These are phyloP conservation scores for Zalerion maritima DNA, from an alignment of 495 filamentous ascomycete genomes.

Conservation along the genomic window DNA sequence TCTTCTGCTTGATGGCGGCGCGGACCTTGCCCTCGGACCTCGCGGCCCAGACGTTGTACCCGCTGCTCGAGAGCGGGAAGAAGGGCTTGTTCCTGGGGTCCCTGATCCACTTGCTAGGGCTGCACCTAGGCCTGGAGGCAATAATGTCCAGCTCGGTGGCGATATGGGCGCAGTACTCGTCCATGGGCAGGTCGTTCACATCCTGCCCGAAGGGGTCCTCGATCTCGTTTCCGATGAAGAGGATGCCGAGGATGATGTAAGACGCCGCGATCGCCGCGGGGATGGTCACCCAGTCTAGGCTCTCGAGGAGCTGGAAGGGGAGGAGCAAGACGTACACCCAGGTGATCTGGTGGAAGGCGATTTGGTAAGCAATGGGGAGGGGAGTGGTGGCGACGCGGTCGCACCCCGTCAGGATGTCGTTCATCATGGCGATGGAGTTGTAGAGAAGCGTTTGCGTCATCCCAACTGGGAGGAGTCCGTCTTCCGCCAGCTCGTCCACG, in stretches of 20 bases:
- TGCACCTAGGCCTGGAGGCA: conserved; percentile 40
- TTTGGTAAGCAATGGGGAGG: conserved; percentile 70
- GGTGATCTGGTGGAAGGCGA: conserved; percentile 74
- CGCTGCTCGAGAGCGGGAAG: conserved; percentile 47
- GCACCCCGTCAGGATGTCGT: conserved; percentile 58
- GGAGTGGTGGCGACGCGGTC: conserved; percentile 79
- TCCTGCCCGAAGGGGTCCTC: conserved; percentile 83
- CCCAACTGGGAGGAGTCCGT: conserved; percentile 37
- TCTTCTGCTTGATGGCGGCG: conserved; percentile 23
- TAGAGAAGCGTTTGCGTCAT: conserved; percentile 37
- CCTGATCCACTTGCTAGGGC: conserved; percentile 41
- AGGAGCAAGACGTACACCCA: conserved; percentile 75
- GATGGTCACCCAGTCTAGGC: conserved; percentile 63
- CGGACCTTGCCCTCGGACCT: conserved; percentile 35
- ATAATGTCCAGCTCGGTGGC: conserved; percentile 61
- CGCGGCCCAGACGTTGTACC: conserved; percentile 45
- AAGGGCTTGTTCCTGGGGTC: conserved; percentile 47
- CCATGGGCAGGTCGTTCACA: conserved; percentile 74
- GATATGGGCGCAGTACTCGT: conserved; percentile 60
- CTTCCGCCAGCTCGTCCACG: conserved; percentile 37
- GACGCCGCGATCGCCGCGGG: conserved; percentile 64
- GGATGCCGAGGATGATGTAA: conserved; percentile 84
- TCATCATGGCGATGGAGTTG: conserved; percentile 42
- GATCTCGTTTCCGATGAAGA: conserved; percentile 72
- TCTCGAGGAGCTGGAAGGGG: conserved; percentile 62